Evolutionary conservation across 163 green algal species (phyloP).

Genomic region (Volvox carteri): DNA sequence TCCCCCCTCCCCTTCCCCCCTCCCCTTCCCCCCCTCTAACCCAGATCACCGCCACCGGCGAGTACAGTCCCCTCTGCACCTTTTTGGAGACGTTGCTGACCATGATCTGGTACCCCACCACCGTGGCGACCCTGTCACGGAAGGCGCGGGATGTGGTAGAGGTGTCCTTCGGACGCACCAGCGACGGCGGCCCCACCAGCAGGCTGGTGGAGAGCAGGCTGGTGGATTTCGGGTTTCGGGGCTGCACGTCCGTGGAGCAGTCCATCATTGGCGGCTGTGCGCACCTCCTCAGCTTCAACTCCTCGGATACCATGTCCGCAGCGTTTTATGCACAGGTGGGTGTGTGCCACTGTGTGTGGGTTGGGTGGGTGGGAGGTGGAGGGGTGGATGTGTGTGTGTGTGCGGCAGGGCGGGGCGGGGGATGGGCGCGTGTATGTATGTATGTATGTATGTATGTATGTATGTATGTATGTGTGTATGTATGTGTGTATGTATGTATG

Average conservation of each 20-base stretch:
- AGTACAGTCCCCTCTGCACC: slow-evolving; percentile 89
- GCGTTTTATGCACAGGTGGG: slow-evolving; percentile 89
- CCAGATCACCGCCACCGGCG: slow-evolving; percentile 84
- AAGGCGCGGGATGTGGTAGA: slow-evolving; percentile 86
- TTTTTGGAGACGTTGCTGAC: slow-evolving; percentile 94
- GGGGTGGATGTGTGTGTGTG: no score
- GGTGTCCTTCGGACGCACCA: slow-evolving; percentile 82
- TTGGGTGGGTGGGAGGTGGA: no score
- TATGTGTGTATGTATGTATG: no score
- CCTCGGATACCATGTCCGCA: slow-evolving; percentile 92
- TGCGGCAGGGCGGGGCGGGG: no score
- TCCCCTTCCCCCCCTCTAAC: neutral
- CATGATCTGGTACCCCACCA: slow-evolving; percentile 92
- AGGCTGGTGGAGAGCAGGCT: slow-evolving; percentile 80
- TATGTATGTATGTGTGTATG: no score
- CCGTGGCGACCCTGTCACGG: slow-evolving; percentile 88
- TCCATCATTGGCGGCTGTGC: slow-evolving; percentile 89
- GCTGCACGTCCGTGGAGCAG: slow-evolving; percentile 91
- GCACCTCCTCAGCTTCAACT: slow-evolving; percentile 92
- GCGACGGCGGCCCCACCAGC: slow-evolving; percentile 72
- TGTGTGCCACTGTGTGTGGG: neutral
- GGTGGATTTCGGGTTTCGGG: slow-evolving; percentile 95
- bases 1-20: neutral
- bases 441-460: no score
- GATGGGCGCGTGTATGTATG: no score